Percentiles rank a stretch among this genome's conserved stretches.
phyloP scores from a whole-genome alignment of 2,329 filamentous ascomycete genomes.

The Epichloe sp. region DNA sequence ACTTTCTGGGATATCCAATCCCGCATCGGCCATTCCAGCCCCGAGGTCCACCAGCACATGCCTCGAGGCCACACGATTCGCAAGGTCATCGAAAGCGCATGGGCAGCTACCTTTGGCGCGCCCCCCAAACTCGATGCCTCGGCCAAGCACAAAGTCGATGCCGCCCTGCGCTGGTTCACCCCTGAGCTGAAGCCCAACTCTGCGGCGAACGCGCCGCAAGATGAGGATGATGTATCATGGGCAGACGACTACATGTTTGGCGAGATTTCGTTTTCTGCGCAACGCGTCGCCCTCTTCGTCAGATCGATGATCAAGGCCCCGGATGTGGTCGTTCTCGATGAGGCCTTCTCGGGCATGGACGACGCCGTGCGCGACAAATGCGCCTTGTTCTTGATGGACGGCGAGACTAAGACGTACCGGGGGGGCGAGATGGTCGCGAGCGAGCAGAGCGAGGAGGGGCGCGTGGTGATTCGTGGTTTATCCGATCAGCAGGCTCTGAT shows the following conservation, averaged over 20 bases:
- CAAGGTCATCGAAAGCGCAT: slow-evolving; percentile 69
- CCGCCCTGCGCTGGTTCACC: slow-evolving; percentile 64
- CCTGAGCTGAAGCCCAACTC: slow-evolving; percentile 54
- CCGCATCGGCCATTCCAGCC: slow-evolving; percentile 83
- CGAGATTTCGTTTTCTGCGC: slow-evolving; percentile 63
- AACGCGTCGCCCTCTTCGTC: slow-evolving; percentile 76
- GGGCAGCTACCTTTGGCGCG: slow-evolving; percentile 77
- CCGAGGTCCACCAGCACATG: slow-evolving; percentile 89
- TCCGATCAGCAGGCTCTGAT: slow-evolving; percentile 64
- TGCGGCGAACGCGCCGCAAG: slow-evolving; percentile 7
- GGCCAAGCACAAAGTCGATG: slow-evolving; percentile 49
- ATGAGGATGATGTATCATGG: slow-evolving; percentile 38
- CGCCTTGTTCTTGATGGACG: slow-evolving; percentile 60
- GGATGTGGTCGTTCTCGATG: slow-evolving; percentile 73
- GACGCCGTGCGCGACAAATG: slow-evolving; percentile 75
- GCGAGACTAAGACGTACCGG: slow-evolving; percentile 36
- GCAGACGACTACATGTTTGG: slow-evolving; percentile 57
- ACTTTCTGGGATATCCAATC: slow-evolving; percentile 88
- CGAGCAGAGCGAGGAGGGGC: slow-evolving; percentile 19
- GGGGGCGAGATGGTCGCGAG: slow-evolving; percentile 31
- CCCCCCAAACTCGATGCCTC: slow-evolving; percentile 50
- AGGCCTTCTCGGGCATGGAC: slow-evolving; percentile 80
- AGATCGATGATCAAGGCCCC: slow-evolving; percentile 68
- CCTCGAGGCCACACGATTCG: slow-evolving; percentile 63
- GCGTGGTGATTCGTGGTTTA: slow-evolving; percentile 47